Evolutionary conservation across 192 early-diverging fungal genomes (phyloP), one percentile per base, ranked within the genome.

Genomic region (Coemansia javaensis): DNA sequence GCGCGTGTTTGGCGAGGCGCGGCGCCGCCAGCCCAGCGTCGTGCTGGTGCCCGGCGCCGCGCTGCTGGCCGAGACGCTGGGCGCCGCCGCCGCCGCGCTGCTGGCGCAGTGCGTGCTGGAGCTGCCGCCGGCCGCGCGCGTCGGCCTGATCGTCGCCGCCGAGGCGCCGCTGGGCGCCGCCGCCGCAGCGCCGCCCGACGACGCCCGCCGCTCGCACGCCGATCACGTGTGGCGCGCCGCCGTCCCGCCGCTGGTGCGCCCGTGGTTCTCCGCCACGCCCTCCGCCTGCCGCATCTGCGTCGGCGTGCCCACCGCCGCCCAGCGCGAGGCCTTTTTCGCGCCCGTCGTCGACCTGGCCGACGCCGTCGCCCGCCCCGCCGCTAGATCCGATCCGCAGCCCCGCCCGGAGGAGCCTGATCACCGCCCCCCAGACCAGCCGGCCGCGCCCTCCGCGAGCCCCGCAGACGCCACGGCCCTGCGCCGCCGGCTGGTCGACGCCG

Each of bases 1-100:
- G n/a, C 78, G 76, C 27, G 44, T 66, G 22, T 80, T 86, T 39
- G 44, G 61, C 16, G 84, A 85, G 52, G 75, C 84, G 22, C 78
- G 75, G 36, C 77, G 84, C 3, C 80, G 79, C 22, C 67, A 74
- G 27, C 79, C 79, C 17, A 78, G 80, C 40, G 66, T 79, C 16
- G 60, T 85, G 5, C 82, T 81, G 33, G 44, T 88, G 9, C 82
- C 84, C 7, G 55, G 71, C 33, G 63, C 77, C 10, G 62, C 79
- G 40, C 41, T 56, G 10, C 82, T 81, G 74, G 74, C 78, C 65
- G 58, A 70, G 2, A 53, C 69, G 10, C 43, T 85, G 3, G 56
- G 68, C 8, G 64, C 79, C 7, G 15, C 59, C 0, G 56, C 75
- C 20, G 58, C 66, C 32, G 53, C 56, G 7, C 62, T 70, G 3